phyloP scores from a whole-genome alignment of 768 basidiomycete species.

The Pleurotus pulmonarius region DNA sequence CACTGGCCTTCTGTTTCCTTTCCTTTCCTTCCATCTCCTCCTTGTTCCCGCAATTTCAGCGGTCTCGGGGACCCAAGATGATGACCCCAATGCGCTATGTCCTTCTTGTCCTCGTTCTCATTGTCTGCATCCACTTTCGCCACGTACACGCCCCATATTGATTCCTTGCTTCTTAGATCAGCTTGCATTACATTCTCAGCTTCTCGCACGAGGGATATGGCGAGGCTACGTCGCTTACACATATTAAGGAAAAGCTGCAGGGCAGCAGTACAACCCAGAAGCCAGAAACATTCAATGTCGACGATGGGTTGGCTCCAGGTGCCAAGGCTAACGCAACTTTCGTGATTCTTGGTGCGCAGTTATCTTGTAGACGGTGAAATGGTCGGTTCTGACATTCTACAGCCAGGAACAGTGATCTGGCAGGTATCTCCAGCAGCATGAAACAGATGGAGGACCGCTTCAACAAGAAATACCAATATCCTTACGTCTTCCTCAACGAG shows the following conservation, averaged over 20 bases:
- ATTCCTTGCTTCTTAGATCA: slow-evolving; percentile 28
- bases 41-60: slow-evolving; percentile 1
- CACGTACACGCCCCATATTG: background rate
- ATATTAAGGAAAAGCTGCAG: slow-evolving; percentile 32
- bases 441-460: slow-evolving; percentile 85
- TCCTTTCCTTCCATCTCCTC: background rate
- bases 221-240: slow-evolving; percentile 49
- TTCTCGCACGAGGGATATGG: slow-evolving; percentile 66
- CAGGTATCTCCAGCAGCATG: slow-evolving; percentile 59
- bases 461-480: slow-evolving; percentile 83
- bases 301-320: slow-evolving; percentile 29
- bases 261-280: slow-evolving; percentile 25
- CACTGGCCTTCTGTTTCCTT: slow-evolving; percentile 7
- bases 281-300: slow-evolving; percentile 49
- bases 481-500: slow-evolving; percentile 88
- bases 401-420: slow-evolving; percentile 61
- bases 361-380: background rate
- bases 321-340: slow-evolving; percentile 80
- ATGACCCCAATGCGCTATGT: slow-evolving; percentile 56
- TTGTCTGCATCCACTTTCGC: slow-evolving; percentile 27
- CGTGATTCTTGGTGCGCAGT: slow-evolving; percentile 60
- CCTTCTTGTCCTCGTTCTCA: slow-evolving; percentile 43
- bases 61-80: slow-evolving; percentile 30
- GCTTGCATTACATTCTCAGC: slow-evolving; percentile 61
- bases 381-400: background rate